Conservation (phyloP, 495 filamentous ascomycete genomes). For the Penicillium nucicola region DNA sequence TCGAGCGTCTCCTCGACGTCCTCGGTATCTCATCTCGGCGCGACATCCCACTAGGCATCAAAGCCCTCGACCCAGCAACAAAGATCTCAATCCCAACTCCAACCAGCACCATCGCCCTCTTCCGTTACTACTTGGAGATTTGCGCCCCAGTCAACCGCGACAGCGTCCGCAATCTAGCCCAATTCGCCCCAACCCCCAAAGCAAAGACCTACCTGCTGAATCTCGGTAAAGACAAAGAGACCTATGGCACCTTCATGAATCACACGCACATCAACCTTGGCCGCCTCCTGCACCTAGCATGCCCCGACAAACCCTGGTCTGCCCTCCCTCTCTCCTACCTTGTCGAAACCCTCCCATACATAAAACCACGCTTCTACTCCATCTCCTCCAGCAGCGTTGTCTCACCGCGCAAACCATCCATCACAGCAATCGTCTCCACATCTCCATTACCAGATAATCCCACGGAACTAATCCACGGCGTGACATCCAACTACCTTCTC, state of each 20-base stretch:
- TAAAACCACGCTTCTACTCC: slow-evolving; percentile 52
- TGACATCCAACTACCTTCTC: slow-evolving; percentile 49
- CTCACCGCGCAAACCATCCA: slow-evolving; percentile 36
- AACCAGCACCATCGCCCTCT: slow-evolving; percentile 36
- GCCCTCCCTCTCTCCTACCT: slow-evolving; percentile 43
- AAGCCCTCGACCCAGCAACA: slow-evolving; percentile 26
- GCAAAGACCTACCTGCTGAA: slow-evolving; percentile 30
- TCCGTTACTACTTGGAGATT: slow-evolving; percentile 51
- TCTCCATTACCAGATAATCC: slow-evolving; percentile 21
- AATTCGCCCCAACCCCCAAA: slow-evolving; percentile 40
- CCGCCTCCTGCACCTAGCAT: slow-evolving; percentile 30
- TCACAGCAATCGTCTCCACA: slow-evolving; percentile 42
- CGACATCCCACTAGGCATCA: slow-evolving; percentile 29
- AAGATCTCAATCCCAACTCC: slow-evolving; percentile 42
- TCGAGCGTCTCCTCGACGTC: slow-evolving; percentile 33
- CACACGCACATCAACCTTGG: slow-evolving; percentile 41
- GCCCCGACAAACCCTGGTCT: slow-evolving; percentile 29
- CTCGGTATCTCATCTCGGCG: slow-evolving; percentile 29
- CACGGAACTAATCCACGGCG: slow-evolving; percentile 33
- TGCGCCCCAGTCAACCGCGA: slow-evolving; percentile 46
- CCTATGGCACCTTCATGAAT: slow-evolving; percentile 30
- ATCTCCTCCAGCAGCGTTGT: slow-evolving; percentile 51
- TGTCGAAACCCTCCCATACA: slow-evolving; percentile 38
- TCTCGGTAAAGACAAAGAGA: slow-evolving; percentile 32
- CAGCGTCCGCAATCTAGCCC: slow-evolving; percentile 34